phyloP scores from a whole-genome alignment of 345 rosid species.

The Pistacia atlantica region DNA sequence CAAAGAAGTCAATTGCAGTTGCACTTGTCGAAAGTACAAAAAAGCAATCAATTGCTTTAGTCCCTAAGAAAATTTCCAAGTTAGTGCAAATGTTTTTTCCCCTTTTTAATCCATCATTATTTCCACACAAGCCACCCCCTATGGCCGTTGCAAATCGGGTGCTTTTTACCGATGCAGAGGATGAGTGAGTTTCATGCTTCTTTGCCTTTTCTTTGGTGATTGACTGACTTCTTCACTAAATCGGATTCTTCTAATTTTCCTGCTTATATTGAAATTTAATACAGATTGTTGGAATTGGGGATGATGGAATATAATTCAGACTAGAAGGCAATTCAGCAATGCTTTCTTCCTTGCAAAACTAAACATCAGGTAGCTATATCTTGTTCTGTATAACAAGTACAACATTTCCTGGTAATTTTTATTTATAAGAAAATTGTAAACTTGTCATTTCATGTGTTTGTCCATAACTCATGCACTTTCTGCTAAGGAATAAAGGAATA shows the following conservation, averaged over 20 bases:
- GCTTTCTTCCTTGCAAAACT: slow-evolving; percentile 96
- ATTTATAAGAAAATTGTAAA: not conserved
- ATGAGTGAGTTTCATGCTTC: slow-evolving; percentile 66
- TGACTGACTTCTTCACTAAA: not conserved
- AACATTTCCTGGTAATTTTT: not conserved
- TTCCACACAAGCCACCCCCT: slow-evolving; percentile 91
- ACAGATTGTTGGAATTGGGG: slow-evolving; percentile 86
- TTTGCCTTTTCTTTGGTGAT: slow-evolving; percentile 16
- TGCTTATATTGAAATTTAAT: slow-evolving; percentile 19
- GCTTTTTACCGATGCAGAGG: slow-evolving; percentile 93
- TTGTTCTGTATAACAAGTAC: not conserved
- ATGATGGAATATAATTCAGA: slow-evolving; percentile 86
- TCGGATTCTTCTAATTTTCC: not conserved
- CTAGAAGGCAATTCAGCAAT: slow-evolving; percentile 91
- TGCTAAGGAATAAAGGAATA: not conserved
- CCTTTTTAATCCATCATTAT: slow-evolving; percentile 63
- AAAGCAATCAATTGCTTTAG: slow-evolving; percentile 84
- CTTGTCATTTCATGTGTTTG: not conserved
- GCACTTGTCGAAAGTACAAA: slow-evolving; percentile 78
- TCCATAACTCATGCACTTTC: not conserved
- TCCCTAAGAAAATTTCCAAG: slow-evolving; percentile 78
- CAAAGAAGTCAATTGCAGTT: slow-evolving; percentile 82
- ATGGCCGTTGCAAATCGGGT: slow-evolving; percentile 69
- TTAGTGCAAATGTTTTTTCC: slow-evolving; percentile 65
- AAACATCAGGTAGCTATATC: slow-evolving; percentile 74